Evolutionary conservation across 2,329 filamentous ascomycete species (phyloP).

Genomic region (Chrysoporthe deuterocubensis): DNA sequence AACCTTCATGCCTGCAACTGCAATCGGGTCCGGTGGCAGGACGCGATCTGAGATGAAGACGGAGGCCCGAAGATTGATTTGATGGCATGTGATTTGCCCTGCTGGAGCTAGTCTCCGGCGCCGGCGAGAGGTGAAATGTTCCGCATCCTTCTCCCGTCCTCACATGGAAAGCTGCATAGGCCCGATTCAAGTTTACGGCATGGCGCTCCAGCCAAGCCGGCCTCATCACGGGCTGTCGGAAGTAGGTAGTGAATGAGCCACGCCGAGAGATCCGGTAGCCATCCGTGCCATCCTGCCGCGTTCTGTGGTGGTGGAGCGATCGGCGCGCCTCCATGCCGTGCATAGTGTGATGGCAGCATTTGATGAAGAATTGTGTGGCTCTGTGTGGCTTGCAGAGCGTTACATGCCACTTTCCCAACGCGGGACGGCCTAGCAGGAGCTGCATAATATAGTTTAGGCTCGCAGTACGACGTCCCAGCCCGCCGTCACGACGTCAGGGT

Average conservation of each 20-base stretch:
- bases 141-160: background rate
- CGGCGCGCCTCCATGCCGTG: too few relatives aligned
- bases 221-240: background rate
- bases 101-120: background rate
- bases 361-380: background rate
- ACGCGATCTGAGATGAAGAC: background rate
- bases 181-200: background rate
- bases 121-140: background rate
- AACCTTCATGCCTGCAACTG: background rate
- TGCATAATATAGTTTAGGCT: background rate
- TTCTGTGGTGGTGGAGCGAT: too few relatives aligned
- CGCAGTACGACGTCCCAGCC: background rate
- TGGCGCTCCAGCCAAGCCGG: background rate
- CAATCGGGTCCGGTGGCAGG: background rate
- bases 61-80: background rate
- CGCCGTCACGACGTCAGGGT: background rate
- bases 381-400: conserved; percentile 25
- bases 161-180: background rate
- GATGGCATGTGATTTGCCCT: background rate
- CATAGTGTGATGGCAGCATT: background rate
- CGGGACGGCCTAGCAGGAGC: background rate
- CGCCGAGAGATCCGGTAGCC: background rate
- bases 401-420: conserved; percentile 13
- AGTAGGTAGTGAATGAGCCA: background rate
- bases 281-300: too few relatives aligned